phyloP scores from a whole-genome alignment of 352 stramenopile species.

The Thraustochytrium striatum region DNA sequence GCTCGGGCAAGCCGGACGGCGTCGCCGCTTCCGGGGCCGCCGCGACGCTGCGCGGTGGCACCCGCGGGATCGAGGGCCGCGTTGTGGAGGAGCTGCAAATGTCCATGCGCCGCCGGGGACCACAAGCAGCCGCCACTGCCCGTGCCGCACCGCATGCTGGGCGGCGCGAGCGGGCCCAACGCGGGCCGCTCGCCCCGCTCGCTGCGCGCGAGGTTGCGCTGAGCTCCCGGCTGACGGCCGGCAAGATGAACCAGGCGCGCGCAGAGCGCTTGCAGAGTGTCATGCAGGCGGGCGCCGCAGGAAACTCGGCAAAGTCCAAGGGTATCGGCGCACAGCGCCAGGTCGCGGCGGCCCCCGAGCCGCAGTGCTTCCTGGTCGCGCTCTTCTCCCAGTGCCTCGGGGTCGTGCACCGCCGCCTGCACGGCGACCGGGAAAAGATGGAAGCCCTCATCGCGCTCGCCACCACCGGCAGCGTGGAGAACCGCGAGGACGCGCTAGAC shows the following conservation, averaged over 20 bases:
- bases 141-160: not conserved
- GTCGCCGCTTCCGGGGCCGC: not conserved
- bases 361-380: no score
- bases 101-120: not conserved
- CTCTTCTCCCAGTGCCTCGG: no score
- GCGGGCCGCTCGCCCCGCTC: no score
- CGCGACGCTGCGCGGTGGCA: not conserved
- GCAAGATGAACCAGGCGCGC: not conserved
- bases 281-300: no score
- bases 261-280: not conserved
- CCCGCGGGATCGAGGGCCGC: not conserved
- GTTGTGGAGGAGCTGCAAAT: not conserved
- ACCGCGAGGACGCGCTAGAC: conserved; percentile 24
- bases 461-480: not conserved
- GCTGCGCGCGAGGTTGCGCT: not conserved
- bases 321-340: no score
- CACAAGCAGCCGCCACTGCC: not conserved
- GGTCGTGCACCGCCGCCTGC: no score
- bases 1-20: not conserved
- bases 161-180: not conserved
- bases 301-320: no score
- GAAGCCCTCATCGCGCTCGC: not conserved
- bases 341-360: no score
- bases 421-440: not conserved
- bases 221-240: conserved; percentile 14